Conservation (phyloP, 1,139 yeast species). For the Saccharomyces hybrid region DNA sequence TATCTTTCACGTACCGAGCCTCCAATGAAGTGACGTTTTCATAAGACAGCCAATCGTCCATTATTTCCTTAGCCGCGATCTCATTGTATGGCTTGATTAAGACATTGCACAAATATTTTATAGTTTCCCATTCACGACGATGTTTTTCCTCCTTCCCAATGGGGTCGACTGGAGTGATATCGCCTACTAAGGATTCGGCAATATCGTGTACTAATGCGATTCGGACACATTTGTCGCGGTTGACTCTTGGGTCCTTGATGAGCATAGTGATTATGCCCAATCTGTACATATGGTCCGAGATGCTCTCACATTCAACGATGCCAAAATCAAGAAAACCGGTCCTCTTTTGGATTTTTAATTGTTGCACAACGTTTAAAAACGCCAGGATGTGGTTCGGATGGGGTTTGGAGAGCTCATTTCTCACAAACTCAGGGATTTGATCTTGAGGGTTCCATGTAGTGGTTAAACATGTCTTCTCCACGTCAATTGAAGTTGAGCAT, state of each 20-base stretch:
- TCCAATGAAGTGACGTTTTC: conserved; percentile 76
- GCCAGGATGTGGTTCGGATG: conserved; percentile 47
- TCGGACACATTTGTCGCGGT: conserved; percentile 59
- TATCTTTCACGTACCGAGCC: conserved; percentile 85
- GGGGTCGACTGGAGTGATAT: conserved; percentile 79
- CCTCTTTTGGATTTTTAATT: conserved; percentile 71
- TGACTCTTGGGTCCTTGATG: conserved; percentile 44
- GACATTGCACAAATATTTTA: conserved; percentile 50
- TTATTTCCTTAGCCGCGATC: conserved; percentile 56
- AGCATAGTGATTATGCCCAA: conserved; percentile 83
- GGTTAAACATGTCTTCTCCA: background rate
- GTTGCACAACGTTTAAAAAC: conserved; percentile 68
- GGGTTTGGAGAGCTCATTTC: conserved; percentile 14
- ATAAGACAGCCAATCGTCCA: conserved; percentile 80
- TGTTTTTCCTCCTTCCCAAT: conserved; percentile 70
- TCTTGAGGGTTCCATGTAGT: conserved; percentile 28
- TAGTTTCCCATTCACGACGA: conserved; percentile 69
- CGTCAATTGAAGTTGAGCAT: background rate
- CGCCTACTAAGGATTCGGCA: conserved; percentile 92
- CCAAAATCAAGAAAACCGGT: conserved; percentile 91
- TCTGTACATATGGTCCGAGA: conserved; percentile 94
- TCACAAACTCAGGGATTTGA: conserved; percentile 23
- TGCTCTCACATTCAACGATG: conserved; percentile 58
- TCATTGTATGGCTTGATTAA: conserved; percentile 59
- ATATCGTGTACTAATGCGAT: conserved; percentile 89